Percentiles rank a stretch among this genome's conserved stretches.
Evolutionary conservation across 1,139 yeast species (phyloP).

Genomic region (Zygosaccharomyces sapae): DNA sequence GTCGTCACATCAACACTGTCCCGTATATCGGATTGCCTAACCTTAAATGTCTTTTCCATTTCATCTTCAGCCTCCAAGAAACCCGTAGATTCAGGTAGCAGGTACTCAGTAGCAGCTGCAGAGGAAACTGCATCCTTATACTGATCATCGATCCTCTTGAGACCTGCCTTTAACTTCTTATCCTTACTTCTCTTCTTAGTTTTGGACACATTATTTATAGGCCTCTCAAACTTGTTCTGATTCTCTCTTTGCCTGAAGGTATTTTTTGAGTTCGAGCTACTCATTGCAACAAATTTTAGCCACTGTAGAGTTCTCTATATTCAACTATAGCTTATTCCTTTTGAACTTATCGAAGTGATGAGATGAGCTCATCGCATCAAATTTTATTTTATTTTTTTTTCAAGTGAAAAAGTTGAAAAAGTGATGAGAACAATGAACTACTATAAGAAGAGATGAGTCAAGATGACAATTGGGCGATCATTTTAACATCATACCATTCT

Average conservation of each 20-base stretch:
- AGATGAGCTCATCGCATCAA: constrained; percentile 12
- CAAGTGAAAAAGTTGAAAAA: constrained; percentile 6
- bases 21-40: constrained; percentile 73
- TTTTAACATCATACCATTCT: not conserved
- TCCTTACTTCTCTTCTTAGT: constrained; percentile 42
- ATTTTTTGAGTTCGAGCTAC: constrained; percentile 8
- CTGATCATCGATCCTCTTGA: constrained; percentile 65
- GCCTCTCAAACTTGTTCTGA: constrained; percentile 32
- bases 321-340: constrained; percentile 3
- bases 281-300: constrained; percentile 3
- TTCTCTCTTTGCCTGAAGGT: constrained; percentile 25
- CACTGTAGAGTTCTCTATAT: not conserved
- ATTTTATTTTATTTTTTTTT: constrained; percentile 7
- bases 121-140: constrained; percentile 73
- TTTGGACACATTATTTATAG: constrained; percentile 19
- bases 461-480: not conserved
- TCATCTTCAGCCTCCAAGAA: constrained; percentile 83
- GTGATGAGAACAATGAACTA: not conserved
- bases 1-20: constrained; percentile 75
- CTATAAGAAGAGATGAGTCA: not conserved
- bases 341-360: constrained; percentile 8
- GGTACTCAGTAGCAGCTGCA: constrained; percentile 82
- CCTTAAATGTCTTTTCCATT: constrained; percentile 86
- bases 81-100: constrained; percentile 80
- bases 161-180: constrained; percentile 57